phyloP scores from a whole-genome alignment of 768 basidiomycete species.

The Kwoniella bestiolae region DNA sequence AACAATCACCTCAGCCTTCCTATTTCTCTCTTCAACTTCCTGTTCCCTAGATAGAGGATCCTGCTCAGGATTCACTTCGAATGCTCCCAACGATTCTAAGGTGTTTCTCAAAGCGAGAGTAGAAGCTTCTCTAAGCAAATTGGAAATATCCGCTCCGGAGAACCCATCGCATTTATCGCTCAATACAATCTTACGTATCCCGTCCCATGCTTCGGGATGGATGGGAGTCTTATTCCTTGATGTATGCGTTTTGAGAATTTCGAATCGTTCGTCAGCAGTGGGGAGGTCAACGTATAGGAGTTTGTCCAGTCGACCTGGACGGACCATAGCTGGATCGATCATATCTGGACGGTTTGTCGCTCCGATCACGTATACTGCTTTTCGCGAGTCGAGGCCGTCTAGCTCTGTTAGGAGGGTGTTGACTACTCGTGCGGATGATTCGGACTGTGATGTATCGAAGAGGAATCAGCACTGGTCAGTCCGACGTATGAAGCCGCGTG shows the following conservation, averaged over 20 bases:
- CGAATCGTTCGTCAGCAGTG: constrained; percentile 70
- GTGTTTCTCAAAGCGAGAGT: constrained; percentile 74
- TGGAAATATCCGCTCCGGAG: constrained; percentile 88
- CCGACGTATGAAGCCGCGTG: too few relatives aligned
- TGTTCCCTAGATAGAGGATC: constrained; percentile 8
- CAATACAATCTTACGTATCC: constrained; percentile 63
- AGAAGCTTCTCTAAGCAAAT: constrained; percentile 85
- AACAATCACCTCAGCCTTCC: constrained; percentile 58
- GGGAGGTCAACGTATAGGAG: constrained; percentile 91
- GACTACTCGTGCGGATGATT: constrained; percentile 89
- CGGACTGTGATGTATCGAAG: constrained; percentile 63
- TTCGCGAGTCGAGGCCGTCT: constrained; percentile 84
- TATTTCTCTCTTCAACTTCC: constrained; percentile 18
- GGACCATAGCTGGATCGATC: constrained; percentile 97
- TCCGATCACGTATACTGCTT: constrained; percentile 88
- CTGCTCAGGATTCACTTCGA: constrained; percentile 64
- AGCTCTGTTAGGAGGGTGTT: constrained; percentile 93
- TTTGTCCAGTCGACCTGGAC: constrained; percentile 94
- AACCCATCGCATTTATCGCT: constrained; percentile 76
- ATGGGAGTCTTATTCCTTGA: constrained; percentile 68
- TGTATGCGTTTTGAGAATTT: constrained; percentile 77
- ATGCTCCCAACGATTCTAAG: constrained; percentile 65
- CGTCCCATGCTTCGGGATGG: constrained; percentile 56
- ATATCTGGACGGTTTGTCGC: constrained; percentile 96
- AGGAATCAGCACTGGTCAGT: too few relatives aligned